Evolutionary conservation across 2,329 filamentous ascomycete species (phyloP).

Genomic region (Colletotrichum somersetense): DNA sequence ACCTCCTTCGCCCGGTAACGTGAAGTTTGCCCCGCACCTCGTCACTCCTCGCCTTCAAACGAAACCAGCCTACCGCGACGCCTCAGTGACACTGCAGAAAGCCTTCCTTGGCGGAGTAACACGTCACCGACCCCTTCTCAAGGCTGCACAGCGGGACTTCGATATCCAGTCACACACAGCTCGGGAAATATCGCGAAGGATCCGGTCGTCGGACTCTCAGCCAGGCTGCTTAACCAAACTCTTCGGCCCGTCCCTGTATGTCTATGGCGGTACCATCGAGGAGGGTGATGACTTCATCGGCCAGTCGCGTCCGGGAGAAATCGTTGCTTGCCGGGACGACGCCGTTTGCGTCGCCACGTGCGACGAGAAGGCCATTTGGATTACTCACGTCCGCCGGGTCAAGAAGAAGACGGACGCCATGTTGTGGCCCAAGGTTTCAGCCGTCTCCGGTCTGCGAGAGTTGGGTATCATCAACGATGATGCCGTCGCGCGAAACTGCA

Average conservation of each 20-base stretch:
- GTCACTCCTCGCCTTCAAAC: slow-evolving; percentile 42
- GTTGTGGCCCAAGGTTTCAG: slow-evolving; percentile 58
- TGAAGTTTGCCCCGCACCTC: slow-evolving; percentile 30
- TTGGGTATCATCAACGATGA: slow-evolving; percentile 49
- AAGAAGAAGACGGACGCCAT: slow-evolving; percentile 54
- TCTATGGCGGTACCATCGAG: slow-evolving; percentile 58
- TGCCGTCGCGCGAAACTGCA: slow-evolving; percentile 34
- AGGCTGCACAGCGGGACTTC: slow-evolving; percentile 54
- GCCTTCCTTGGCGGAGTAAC: slow-evolving; percentile 55
- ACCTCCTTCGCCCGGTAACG: slow-evolving; percentile 37
- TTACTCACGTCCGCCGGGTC: slow-evolving; percentile 55
- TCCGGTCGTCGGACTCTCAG: slow-evolving; percentile 57
- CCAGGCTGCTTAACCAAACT: slow-evolving; percentile 55
- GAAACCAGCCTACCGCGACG: slow-evolving; percentile 37
- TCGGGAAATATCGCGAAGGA: slow-evolving; percentile 55
- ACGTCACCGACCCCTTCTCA: slow-evolving; percentile 54
- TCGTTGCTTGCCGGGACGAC: slow-evolving; percentile 53
- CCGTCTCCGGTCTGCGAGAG: slow-evolving; percentile 50
- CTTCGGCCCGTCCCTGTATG: slow-evolving; percentile 53
- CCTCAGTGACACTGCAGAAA: slow-evolving; percentile 51
- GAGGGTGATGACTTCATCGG: slow-evolving; percentile 44
- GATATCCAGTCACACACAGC: slow-evolving; percentile 51
- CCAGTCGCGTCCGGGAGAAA: slow-evolving; percentile 44
- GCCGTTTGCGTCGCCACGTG: slow-evolving; percentile 54
- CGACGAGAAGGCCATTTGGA: slow-evolving; percentile 57